Percentiles rank a stretch among this genome's conserved stretches.
phyloP scores from a whole-genome alignment of 805 yeast species.

The Nakazawaea peltata region DNA sequence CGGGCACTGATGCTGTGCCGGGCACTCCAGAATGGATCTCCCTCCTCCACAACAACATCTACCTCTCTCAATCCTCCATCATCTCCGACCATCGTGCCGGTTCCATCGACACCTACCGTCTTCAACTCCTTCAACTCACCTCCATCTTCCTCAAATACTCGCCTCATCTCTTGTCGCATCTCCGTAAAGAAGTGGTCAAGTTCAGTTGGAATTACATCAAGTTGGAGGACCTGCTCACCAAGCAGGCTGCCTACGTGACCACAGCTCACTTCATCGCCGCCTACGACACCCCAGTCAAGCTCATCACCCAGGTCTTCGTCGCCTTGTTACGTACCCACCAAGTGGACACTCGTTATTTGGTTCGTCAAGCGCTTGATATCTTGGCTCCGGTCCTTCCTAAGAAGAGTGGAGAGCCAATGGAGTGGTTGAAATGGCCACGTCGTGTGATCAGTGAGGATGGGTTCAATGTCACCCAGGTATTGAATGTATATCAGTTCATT shows the following conservation, averaged over 20 bases:
- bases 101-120: constrained; percentile 62
- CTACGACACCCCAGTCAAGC: constrained; percentile 81
- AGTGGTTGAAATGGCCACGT: constrained; percentile 94
- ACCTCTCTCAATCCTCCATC: constrained; percentile 59
- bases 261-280: constrained; percentile 81
- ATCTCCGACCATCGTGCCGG: constrained; percentile 53
- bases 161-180: constrained; percentile 47
- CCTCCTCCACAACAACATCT: constrained; percentile 52
- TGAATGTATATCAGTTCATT: constrained; percentile 82
- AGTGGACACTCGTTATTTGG: constrained; percentile 74
- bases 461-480: constrained; percentile 75
- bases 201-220: constrained; percentile 93
- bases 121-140: constrained; percentile 75
- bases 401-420: constrained; percentile 47
- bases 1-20: too few species aligned
- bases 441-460: constrained; percentile 88
- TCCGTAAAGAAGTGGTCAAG: constrained; percentile 78
- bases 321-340: constrained; percentile 82
- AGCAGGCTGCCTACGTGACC: constrained; percentile 87
- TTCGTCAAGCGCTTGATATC: constrained; percentile 78
- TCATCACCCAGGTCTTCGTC: constrained; percentile 88
- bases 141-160: constrained; percentile 67
- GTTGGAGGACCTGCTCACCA: constrained; percentile 79
- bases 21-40: constrained; percentile 60
- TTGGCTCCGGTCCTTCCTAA: constrained; percentile 81